phyloP scores from a whole-genome alignment of 352 stramenopile genomes.

The Phytopythium vexans region DNA sequence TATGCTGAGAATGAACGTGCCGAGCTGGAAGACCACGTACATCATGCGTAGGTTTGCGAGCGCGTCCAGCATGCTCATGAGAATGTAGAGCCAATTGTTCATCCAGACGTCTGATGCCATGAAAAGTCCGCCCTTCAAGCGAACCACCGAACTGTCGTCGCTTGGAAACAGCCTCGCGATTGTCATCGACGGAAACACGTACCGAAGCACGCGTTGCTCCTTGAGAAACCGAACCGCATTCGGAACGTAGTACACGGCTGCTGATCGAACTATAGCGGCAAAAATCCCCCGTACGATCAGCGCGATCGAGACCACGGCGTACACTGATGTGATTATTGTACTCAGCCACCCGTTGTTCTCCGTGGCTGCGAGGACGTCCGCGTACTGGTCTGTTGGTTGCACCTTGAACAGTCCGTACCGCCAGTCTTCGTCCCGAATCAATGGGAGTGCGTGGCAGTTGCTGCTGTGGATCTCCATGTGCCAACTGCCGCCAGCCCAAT shows the following conservation, averaged over 20 bases:
- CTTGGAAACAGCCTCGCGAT: slow-evolving; percentile 2
- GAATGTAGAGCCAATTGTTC: slow-evolving; percentile 44
- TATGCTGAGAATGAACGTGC: slow-evolving; percentile 26
- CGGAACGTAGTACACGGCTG: slow-evolving; percentile 14
- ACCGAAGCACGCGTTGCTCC: slow-evolving; percentile 1
- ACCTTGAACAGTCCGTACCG: slow-evolving; percentile 20
- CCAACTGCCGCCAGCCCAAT: slow-evolving; percentile 29
- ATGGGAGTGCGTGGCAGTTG: slow-evolving; percentile 15
- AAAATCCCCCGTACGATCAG: slow-evolving; percentile 15
- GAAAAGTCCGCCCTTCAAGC: slow-evolving; percentile 17
- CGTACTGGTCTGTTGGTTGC: slow-evolving; percentile 10
- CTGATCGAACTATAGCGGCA: slow-evolving; percentile 4
- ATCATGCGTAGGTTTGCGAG: slow-evolving; percentile 21
- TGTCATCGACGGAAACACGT: slow-evolving; percentile 12
- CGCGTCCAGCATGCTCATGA: slow-evolving; percentile 26
- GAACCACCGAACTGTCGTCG: slow-evolving; percentile 7
- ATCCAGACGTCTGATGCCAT: slow-evolving; percentile 37
- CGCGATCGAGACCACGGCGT: slow-evolving; percentile 19
- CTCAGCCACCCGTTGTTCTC: slow-evolving; percentile 12
- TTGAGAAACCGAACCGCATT: slow-evolving; percentile 6
- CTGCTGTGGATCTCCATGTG: slow-evolving; percentile 33
- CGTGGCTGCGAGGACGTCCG: slow-evolving; percentile 8
- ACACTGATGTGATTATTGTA: slow-evolving; percentile 13
- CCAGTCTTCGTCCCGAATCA: slow-evolving; percentile 2
- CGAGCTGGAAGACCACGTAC: slow-evolving; percentile 30